Base-by-base conservation (phyloP, 257 asterid species). In the Solanum acaule region DNA sequence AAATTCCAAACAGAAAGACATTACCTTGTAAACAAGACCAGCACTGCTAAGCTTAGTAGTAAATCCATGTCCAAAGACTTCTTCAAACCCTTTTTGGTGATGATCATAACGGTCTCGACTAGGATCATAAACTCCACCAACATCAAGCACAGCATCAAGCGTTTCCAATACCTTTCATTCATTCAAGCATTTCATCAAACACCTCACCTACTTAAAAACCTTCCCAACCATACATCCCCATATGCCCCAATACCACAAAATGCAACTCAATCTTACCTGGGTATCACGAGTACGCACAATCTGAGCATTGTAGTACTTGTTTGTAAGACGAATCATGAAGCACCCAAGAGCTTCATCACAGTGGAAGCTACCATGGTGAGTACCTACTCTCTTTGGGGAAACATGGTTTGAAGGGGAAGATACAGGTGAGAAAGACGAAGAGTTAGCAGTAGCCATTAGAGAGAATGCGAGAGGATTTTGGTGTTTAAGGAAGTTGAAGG, bases 91-190 rank as follows among this genome's bases (percentile, higher is more conserved):
- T 70, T 90, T 85, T 79, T 90, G 88, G 75, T 87, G 91, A 90
- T 91, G 94, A 91, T 92, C 93, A 72, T 88, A 92, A 8, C 93
- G 90, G 78, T 91, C 93, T 82, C 83, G 86, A 59, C 86, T 91
- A 82, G 93, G 90, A 35, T 91, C 94, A 68, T 88, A 93, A 6
- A 90, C 90, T 38, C 93, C 93, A 10, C 92, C 93, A 84, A 90
- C 92, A 67, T 93, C 94, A 38, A 91, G 90, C 71, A 90, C 92
- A 4, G 93, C 93, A 83, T 91, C 91, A n/a, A 90, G 87, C 73
- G 73, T 67, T 61, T 85, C 90, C 86, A 85, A 70, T 29, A 90
- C 61, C 91, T 90, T 81, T 29, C 70, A 49, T 81, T 81, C 42
- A 81, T 81, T 81, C 86, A 49, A 81, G 68, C 27, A 81, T 81